phyloP scores from a whole-genome alignment of 331 rosid genomes.

The Quercus lobata region DNA sequence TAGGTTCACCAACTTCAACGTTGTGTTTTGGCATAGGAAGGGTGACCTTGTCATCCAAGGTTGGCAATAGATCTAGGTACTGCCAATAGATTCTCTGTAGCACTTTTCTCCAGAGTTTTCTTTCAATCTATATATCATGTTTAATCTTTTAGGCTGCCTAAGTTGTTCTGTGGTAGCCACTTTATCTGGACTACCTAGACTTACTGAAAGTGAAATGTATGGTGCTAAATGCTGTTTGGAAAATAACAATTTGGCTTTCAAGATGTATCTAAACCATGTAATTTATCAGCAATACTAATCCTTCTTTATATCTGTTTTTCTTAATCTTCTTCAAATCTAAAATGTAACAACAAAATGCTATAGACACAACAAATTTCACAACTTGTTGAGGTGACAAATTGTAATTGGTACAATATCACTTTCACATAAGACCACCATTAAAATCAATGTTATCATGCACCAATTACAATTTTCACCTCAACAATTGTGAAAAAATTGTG shows the following conservation, averaged over 20 bases:
- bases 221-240: background rate
- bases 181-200: background rate
- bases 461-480: no score
- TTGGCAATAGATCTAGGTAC: conserved; percentile 17
- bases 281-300: background rate
- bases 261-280: conserved; percentile 6
- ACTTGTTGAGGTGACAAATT: no score
- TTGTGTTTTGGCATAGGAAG: conserved; percentile 55
- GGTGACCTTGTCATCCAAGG: background rate
- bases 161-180: background rate
- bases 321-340: background rate
- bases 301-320: background rate
- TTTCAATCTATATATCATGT: conserved; percentile 3
- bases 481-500: no score
- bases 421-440: no score
- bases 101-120: conserved; percentile 16
- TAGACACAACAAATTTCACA: no score
- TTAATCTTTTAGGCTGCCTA: background rate
- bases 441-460: no score
- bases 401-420: no score
- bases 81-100: conserved; percentile 19
- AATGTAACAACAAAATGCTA: background rate
- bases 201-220: background rate
- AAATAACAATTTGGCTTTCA: conserved; percentile 16
- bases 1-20: conserved; percentile 46